Evolutionary conservation across 2,329 filamentous ascomycete genomes (phyloP), one percentile per base, ranked within the genome.

Genomic region (Eutypella sp.): DNA sequence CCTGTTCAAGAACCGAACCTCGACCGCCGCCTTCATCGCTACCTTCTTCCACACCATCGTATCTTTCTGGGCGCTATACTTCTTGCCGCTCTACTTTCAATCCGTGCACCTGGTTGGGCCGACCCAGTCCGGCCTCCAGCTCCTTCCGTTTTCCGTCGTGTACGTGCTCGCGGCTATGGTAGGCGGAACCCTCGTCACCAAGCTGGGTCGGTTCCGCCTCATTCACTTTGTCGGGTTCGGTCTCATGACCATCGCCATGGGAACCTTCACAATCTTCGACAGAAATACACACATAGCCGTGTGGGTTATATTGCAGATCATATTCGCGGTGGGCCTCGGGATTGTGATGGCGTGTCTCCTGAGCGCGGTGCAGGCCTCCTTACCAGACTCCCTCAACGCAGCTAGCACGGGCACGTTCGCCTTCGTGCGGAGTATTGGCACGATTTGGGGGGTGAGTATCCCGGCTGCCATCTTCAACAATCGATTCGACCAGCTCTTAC

Each of bases 41-140:
- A 65, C 61, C 3, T 67, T 71, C 39, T 36, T 71, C 2, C 58
- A 66, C 24, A 56, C 55, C 4, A 45, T 71, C 4, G 48, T 70
- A 3, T 45, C 60, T 2, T 58, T 59, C 36, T 64, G 63, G 57
- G 46, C 60, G n/a, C 47, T 59, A 36, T 65, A 60, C 51, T 69
- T 69, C 47, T 47, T 70, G 2, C 67, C 69, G 0, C 47, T 72
- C 13, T 73, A 70, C 52, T 72, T 72, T 50, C 67, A 72, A 44
- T 61, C 56, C 3, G 62, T 72, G 0, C 55, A 56, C 3, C 44
- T 44, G 1, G 48, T 56, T 4, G 49, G 57, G 1, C 58, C 68
- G 0, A 47, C 51, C 0, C 47, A 53, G 1, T 49, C 57, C 2
- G 59, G 51, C n/a, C 50, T 60, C 7, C 31, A 50, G 16, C 24